Evolutionary conservation across 2,329 filamentous ascomycete genomes (phyloP).

Genomic region (Orbilia javanica): DNA sequence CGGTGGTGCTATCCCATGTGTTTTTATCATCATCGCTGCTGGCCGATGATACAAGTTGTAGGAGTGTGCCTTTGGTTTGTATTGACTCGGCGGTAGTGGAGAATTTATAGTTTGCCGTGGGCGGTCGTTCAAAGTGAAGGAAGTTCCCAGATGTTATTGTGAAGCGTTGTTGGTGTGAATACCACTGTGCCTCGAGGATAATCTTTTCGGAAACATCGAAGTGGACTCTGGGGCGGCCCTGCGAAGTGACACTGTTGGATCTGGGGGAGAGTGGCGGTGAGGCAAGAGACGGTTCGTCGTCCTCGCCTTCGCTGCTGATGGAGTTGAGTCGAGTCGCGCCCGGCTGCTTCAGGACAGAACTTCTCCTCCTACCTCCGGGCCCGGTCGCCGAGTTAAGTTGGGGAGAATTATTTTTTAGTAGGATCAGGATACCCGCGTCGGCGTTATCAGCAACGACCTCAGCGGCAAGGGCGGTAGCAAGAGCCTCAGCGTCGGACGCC

Average conservation of each 20-base stretch:
- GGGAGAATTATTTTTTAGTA: conserved; percentile 18
- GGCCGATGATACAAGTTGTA: conserved; percentile 45
- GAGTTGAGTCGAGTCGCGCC: conserved; percentile 25
- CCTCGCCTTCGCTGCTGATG: conserved; percentile 35
- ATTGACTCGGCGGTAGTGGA: conserved; percentile 53
- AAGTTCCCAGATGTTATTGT: conserved; percentile 55
- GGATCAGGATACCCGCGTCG: conserved; percentile 41
- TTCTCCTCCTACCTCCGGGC: conserved; percentile 30
- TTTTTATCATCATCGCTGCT: conserved; percentile 55
- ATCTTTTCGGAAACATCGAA: conserved; percentile 52
- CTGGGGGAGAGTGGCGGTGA: conserved; percentile 50
- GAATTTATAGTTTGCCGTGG: conserved; percentile 51
- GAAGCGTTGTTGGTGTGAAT: conserved; percentile 53
- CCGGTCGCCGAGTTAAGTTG: conserved; percentile 12
- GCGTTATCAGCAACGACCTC: conserved; percentile 53
- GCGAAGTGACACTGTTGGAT: conserved; percentile 50
- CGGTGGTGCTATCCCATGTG: conserved; percentile 55
- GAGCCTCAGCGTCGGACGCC: conserved; percentile 51
- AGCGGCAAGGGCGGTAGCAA: conserved; percentile 49
- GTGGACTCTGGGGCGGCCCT: conserved; percentile 39
- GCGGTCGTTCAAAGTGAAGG: conserved; percentile 51
- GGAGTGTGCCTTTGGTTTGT: conserved; percentile 49
- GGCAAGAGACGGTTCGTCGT: not conserved
- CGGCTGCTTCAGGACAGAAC: conserved; percentile 42
- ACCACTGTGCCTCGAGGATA: conserved; percentile 55